Evolutionary conservation across 768 basidiomycete genomes (phyloP).

Genomic region (Pleurotus tuoliensis): DNA sequence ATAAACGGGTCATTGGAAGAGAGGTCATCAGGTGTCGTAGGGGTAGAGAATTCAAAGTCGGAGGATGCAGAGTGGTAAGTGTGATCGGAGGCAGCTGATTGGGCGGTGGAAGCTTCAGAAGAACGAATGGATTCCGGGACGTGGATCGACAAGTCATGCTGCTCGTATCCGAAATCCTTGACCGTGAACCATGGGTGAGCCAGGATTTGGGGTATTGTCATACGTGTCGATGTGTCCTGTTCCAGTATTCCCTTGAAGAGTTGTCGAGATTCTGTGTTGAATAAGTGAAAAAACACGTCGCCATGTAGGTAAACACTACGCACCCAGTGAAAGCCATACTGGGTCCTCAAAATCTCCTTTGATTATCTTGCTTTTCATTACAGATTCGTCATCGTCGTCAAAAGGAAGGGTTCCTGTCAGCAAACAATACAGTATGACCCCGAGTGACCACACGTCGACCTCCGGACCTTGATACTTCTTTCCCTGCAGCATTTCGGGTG

Average conservation of each 20-base stretch:
- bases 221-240: conserved; percentile 70
- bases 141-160: conserved; percentile 4
- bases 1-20: conserved; percentile 40
- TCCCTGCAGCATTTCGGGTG: conserved; percentile 88
- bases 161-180: conserved; percentile 14
- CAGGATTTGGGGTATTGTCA: conserved; percentile 81
- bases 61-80: conserved; percentile 27
- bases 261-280: conserved; percentile 71
- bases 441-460: conserved; percentile 95
- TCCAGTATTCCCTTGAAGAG: conserved; percentile 75
- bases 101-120: conserved; percentile 47
- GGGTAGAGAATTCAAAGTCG: conserved; percentile 40
- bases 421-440: conserved; percentile 86
- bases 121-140: conserved; percentile 1
- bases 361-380: conserved; percentile 84
- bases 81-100: conserved; percentile 51
- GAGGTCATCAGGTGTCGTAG: conserved; percentile 54
- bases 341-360: conserved; percentile 88
- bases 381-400: conserved; percentile 81
- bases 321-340: conserved; percentile 85
- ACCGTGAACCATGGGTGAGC: conserved; percentile 80
- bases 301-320: conserved; percentile 13
- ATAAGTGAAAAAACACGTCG: not conserved
- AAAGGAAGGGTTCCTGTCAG: conserved; percentile 89
- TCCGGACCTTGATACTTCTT: conserved; percentile 93